Evolutionary conservation across 2,329 filamentous ascomycete species (phyloP), one percentile per base, ranked within the genome.

Genomic region (Pyrenophora seminiperda): DNA sequence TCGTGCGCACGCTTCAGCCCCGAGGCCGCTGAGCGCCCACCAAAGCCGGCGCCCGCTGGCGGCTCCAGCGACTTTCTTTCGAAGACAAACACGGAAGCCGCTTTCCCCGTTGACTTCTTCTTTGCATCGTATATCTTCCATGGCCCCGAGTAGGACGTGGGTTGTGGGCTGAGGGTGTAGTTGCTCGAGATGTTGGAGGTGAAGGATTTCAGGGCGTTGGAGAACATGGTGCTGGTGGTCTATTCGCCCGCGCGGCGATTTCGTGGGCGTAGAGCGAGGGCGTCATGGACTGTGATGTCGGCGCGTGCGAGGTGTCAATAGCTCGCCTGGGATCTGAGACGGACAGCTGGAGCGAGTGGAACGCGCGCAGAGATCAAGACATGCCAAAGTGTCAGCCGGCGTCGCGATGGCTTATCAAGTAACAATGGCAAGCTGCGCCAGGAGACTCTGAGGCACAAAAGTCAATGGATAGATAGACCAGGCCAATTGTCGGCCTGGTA

Each of bases 91-190:
- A 97, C 86, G 13, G 92, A 97, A 47, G 88, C 94, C 6, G 87
- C 75, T 72, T 94, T 96, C 60, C 90, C 90, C 0, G 91, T 96
- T 22, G 89, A 91, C 76, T 97, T 97, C 77, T 95, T 95, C 79
- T 96, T 97, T 51, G 90, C 92, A 77, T 97, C 92, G 81, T 93
- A 93, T 67, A 99, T 94, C 78, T 91, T 96, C 94, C 94, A 99
- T 50, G 92, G 90, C 14, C 94, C 94, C 13, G 92, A 90, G 43
- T 85, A 85, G 42, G 91, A 89, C n/a, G 85, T 87, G 9, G 89
- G 83, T 52, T 84, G 85, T 19, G 86, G 81, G 17, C 90, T 87
- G 59, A 97, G 81, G 62, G 88, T 85, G 76, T 99, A 99, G 77
- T 96, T 95, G 70, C 88, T 86, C 52, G 86, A 87, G 76, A 99